These are phyloP conservation scores for Xylaria intraflava DNA, from an alignment of 495 filamentous ascomycete genomes.

Conservation along the genomic window DNA sequence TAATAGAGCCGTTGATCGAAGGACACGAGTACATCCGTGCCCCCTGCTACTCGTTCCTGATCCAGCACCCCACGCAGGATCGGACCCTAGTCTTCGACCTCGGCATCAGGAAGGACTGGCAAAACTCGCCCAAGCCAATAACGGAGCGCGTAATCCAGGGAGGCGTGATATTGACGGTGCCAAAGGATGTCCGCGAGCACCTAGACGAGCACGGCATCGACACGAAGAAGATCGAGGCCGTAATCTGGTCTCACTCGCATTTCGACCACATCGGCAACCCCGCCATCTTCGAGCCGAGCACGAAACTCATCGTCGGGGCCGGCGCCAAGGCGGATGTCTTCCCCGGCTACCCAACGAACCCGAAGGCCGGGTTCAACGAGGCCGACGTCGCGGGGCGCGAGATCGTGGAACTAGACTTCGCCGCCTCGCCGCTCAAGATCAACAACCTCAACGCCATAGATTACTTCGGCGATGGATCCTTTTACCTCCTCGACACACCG, in stretches of 20 bases:
- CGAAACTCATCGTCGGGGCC: slow-evolving; percentile 50
- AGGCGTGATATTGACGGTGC: slow-evolving; percentile 27
- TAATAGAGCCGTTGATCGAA: slow-evolving; percentile 39
- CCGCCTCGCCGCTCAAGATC: slow-evolving; percentile 28
- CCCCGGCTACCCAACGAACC: slow-evolving; percentile 47
- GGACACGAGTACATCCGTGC: slow-evolving; percentile 34
- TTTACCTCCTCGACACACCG: slow-evolving; percentile 52
- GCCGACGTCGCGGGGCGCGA: slow-evolving; percentile 36
- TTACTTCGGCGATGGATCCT: slow-evolving; percentile 54
- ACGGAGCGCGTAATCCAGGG: slow-evolving; percentile 15
- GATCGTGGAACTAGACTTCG: slow-evolving; percentile 42
- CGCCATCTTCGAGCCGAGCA: slow-evolving; percentile 42
- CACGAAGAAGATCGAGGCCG: slow-evolving; percentile 42
- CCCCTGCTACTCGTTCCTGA: slow-evolving; percentile 49
- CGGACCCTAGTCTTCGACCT: slow-evolving; percentile 53
- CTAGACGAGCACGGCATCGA: slow-evolving; percentile 41
- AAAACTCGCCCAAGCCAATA: slow-evolving; percentile 35
- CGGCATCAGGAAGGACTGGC: slow-evolving; percentile 48
- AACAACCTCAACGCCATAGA: slow-evolving; percentile 49
- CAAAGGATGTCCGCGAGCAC: slow-evolving; percentile 46
- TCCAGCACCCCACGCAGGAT: slow-evolving; percentile 40
- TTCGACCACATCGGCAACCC: slow-evolving; percentile 57
- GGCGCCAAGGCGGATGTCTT: slow-evolving; percentile 43
- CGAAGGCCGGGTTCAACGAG: slow-evolving; percentile 36
- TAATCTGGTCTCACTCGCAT: slow-evolving; percentile 57